These are phyloP conservation scores for Rhizomucor pusillus DNA, from an alignment of 371 early-diverging fungal species.

Conservation along the genomic window DNA sequence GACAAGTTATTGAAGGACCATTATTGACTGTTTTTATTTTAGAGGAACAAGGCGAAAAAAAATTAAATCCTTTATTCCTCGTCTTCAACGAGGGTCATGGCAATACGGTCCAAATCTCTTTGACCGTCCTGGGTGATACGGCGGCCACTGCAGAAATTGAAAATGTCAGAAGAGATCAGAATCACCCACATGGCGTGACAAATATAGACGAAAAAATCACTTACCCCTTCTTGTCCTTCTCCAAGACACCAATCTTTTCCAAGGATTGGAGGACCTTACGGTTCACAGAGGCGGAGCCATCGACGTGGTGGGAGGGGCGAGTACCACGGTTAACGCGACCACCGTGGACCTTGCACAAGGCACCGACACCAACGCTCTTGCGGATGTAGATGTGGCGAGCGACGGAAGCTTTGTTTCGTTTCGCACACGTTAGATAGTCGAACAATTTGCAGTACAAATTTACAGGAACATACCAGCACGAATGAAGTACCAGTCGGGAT, in stretches of 20 bases:
- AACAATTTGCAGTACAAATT: too few relatives aligned
- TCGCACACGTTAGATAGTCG: too few relatives aligned
- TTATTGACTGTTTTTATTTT: too few relatives aligned
- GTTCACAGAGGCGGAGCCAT: constrained; percentile 88
- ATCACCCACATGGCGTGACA: too few relatives aligned
- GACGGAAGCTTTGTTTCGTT: too few relatives aligned
- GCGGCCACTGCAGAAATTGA: constrained; percentile 56
- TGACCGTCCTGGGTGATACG: constrained; percentile 74
- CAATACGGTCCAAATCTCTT: constrained; percentile 77
- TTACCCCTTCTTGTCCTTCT: constrained; percentile 87
- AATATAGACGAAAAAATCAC: too few relatives aligned
- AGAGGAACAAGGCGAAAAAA: too few relatives aligned
- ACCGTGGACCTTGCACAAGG: constrained; percentile 91
- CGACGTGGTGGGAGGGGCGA: constrained; percentile 90
- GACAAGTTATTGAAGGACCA: too few relatives aligned
- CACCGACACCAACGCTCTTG: constrained; percentile 93
- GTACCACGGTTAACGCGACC: constrained; percentile 91
- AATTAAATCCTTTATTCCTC: too few relatives aligned
- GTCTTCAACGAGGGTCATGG: constrained; percentile 47
- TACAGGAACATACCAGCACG: constrained; percentile 91
- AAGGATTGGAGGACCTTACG: constrained; percentile 96
- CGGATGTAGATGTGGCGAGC: constrained; percentile 98
- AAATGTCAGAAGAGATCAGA: too few relatives aligned
- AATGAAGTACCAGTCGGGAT: constrained; percentile 98
- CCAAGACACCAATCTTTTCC: constrained; percentile 96